Conservation (phyloP, 1,139 yeast genomes). For the Taphrina confusa region DNA sequence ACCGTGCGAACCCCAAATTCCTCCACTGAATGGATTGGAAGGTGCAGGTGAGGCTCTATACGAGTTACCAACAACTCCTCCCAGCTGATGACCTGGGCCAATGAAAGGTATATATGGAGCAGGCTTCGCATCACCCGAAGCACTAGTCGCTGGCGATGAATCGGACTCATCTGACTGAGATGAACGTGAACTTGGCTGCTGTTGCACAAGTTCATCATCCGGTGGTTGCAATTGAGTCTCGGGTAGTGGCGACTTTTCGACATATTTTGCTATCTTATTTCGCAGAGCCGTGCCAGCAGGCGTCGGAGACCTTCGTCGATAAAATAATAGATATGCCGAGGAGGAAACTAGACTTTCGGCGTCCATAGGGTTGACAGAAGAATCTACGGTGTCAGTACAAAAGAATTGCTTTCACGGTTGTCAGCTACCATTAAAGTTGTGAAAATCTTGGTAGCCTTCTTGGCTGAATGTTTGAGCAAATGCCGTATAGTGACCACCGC, state of each 20-base stretch:
- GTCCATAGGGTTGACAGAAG: slow-evolving; percentile 62
- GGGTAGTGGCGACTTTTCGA: not conserved
- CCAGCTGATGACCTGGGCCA: slow-evolving; percentile 20
- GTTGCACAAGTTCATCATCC: not conserved
- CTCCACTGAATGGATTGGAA: slow-evolving; percentile 8
- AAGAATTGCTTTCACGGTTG: not conserved
- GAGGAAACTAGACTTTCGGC: slow-evolving; percentile 66
- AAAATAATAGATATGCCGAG: slow-evolving; percentile 86
- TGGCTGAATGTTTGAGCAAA: slow-evolving; percentile 79
- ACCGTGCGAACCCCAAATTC: slow-evolving; percentile 10
- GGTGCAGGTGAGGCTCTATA: slow-evolving; percentile 10
- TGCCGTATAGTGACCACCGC: slow-evolving; percentile 97
- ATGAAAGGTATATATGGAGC: slow-evolving; percentile 9
- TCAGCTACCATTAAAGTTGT: slow-evolving; percentile 68
- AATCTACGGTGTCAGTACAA: slow-evolving; percentile 47
- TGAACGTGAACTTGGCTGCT: not conserved
- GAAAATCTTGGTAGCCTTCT: slow-evolving; percentile 60
- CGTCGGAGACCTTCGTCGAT: slow-evolving; percentile 56
- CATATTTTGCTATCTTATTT: not conserved
- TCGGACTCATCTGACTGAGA: not conserved
- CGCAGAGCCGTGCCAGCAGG: slow-evolving; percentile 15
- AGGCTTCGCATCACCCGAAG: slow-evolving; percentile 4
- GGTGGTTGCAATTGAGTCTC: not conserved
- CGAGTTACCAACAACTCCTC: slow-evolving; percentile 3
- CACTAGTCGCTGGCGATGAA: slow-evolving; percentile 18